phyloP scores from a whole-genome alignment of 2,329 filamentous ascomycete species.

The Tolypocladium tropicale region DNA sequence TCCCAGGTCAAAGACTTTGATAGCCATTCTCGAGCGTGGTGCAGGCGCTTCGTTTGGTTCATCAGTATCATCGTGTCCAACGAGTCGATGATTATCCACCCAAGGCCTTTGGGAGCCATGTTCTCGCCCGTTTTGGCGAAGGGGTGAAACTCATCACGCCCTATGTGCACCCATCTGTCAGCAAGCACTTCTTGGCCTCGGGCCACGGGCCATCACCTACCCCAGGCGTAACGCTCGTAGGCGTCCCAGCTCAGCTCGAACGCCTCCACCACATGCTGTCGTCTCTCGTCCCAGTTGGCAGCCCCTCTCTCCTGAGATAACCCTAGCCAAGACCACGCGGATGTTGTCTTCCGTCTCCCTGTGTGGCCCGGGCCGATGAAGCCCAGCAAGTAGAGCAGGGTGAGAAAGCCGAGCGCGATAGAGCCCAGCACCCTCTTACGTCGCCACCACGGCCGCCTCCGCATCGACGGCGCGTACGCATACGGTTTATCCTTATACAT shows the following conservation, averaged over 20 bases:
- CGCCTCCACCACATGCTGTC: slow-evolving; percentile 75
- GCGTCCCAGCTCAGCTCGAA: slow-evolving; percentile 89
- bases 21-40: slow-evolving; percentile 83
- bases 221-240: slow-evolving; percentile 91
- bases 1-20: slow-evolving; percentile 72
- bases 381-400: slow-evolving; percentile 62
- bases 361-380: slow-evolving; percentile 35
- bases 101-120: slow-evolving; percentile 83
- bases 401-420: slow-evolving; percentile 41
- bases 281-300: slow-evolving; percentile 67
- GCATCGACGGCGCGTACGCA: slow-evolving; percentile 50
- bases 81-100: slow-evolving; percentile 97
- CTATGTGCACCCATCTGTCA: slow-evolving; percentile 27
- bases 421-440: slow-evolving; percentile 50
- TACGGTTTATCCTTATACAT: slow-evolving; percentile 99
- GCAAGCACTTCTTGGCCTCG: slow-evolving; percentile 4
- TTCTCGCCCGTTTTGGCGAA: slow-evolving; percentile 66
- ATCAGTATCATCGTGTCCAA: slow-evolving; percentile 96
- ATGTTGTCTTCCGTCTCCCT: slow-evolving; percentile 18
- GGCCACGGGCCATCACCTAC: slow-evolving; percentile 38
- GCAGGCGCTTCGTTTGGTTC: slow-evolving; percentile 82
- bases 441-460: slow-evolving; percentile 49
- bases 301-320: slow-evolving; percentile 33
- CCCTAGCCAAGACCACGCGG: slow-evolving; percentile 48
- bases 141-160: slow-evolving; percentile 81